Conservation (phyloP, 495 filamentous ascomycete genomes). For the Aspergillus asperescens region DNA sequence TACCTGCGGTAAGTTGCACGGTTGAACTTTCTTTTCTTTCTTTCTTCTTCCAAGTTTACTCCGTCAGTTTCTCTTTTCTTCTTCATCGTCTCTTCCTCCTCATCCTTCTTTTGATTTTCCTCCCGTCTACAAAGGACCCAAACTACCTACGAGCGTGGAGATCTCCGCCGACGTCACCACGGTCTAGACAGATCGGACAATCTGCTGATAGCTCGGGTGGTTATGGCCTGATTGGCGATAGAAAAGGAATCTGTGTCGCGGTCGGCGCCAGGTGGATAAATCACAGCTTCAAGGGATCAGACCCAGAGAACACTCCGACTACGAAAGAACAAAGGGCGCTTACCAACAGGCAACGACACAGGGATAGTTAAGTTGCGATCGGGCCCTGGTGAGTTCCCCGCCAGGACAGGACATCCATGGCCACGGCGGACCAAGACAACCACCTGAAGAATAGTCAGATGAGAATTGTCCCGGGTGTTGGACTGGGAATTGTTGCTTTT, state of each 20-base stretch:
- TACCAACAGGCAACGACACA: too few relatives aligned
- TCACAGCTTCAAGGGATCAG: not conserved
- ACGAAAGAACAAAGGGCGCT: too few relatives aligned
- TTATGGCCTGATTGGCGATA: conserved; percentile 8
- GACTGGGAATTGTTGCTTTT: conserved; percentile 33
- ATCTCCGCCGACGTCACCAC: conserved; percentile 2
- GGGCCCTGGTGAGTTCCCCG: too few relatives aligned
- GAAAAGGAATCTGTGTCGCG: not conserved
- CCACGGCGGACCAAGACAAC: conserved; percentile 20
- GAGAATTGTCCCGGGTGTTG: conserved; percentile 38
- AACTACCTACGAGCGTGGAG: not conserved
- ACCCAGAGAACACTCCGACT: not conserved
- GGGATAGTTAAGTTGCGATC: too few relatives aligned
- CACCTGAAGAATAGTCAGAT: conserved; percentile 25
- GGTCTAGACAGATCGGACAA: not conserved
- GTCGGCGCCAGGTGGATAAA: not conserved
- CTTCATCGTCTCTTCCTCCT: not conserved
- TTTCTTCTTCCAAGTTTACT: not conserved
- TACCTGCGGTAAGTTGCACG: too few relatives aligned
- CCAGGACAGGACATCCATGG: too few relatives aligned
- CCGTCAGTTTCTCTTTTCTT: not conserved
- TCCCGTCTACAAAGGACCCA: not conserved
- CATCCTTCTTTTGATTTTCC: not conserved
- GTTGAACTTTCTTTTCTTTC: not conserved
- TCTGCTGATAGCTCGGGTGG: conserved; percentile 3